Conservation (phyloP, 345 rosid species). For the Dovyalis caffra region DNA sequence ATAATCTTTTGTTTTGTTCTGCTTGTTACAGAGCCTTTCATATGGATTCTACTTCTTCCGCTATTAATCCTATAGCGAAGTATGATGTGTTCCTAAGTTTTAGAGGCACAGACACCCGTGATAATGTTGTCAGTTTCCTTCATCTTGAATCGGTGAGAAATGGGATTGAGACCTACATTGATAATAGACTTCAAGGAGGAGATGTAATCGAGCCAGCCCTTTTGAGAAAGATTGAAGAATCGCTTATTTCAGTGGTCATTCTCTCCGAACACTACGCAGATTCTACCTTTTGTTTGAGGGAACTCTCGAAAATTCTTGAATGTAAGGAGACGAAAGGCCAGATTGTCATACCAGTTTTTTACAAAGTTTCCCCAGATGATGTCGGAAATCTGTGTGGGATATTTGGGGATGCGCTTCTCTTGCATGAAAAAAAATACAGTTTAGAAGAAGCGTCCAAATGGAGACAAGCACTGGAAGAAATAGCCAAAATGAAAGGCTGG, state of each 20-base stretch:
- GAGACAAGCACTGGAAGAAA: no score
- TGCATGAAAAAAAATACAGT: not conserved
- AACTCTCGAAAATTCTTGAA: not conserved
- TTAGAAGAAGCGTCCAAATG: no score
- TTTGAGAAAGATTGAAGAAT: not conserved
- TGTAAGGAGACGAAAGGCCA: not conserved
- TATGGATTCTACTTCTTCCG: not conserved
- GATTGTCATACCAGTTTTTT: not conserved
- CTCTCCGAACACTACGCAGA: not conserved
- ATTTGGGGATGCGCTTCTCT: not conserved
- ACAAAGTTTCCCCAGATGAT: not conserved
- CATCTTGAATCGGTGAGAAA: not conserved
- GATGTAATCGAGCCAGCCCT: constrained; percentile 9
- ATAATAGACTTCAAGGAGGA: constrained; percentile 2
- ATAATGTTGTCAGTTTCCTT: not conserved
- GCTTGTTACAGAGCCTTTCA: no score
- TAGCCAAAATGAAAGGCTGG: no score
- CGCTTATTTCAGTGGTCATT: not conserved
- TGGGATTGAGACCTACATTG: not conserved
- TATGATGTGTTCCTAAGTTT: constrained; percentile 6
- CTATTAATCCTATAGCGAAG: not conserved
- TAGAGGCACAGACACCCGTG: not conserved
- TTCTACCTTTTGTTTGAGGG: not conserved
- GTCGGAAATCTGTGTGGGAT: not conserved
- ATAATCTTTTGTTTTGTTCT: no score